Conservation (phyloP, 2,329 filamentous ascomycete species). For the Cladosporium sp. region DNA sequence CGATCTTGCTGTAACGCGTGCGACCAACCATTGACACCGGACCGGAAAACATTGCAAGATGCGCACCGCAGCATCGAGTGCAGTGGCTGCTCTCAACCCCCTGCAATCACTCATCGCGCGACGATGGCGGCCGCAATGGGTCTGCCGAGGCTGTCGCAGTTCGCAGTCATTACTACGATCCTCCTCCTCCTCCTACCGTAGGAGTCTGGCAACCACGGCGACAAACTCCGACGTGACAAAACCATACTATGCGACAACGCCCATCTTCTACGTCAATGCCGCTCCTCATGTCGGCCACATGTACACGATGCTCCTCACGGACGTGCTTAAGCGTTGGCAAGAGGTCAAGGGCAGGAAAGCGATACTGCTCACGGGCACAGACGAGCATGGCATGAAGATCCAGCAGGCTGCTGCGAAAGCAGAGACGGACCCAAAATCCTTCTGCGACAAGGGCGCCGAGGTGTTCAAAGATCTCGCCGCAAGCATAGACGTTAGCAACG, state of each 20-base stretch:
- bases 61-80: constrained; percentile 5
- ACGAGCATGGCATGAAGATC: constrained; percentile 97
- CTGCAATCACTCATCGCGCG: constrained; percentile 35
- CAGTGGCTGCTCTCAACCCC: constrained; percentile 29
- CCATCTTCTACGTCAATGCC: constrained; percentile 99
- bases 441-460: constrained; percentile 81
- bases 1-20: neutral
- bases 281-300: constrained; percentile 94
- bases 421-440: constrained; percentile 71
- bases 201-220: constrained; percentile 21
- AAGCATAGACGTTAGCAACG: constrained; percentile 68
- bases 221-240: constrained; percentile 50
- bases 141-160: constrained; percentile 29
- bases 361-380: constrained; percentile 83
- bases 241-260: constrained; percentile 92
- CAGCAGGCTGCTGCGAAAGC: constrained; percentile 78
- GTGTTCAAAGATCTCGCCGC: constrained; percentile 75
- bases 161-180: neutral
- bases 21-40: neutral
- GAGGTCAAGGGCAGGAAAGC: constrained; percentile 69
- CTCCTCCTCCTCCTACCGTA: neutral
- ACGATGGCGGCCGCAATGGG: constrained; percentile 40
- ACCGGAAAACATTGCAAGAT: neutral
- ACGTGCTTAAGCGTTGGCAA: constrained; percentile 92
- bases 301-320: constrained; percentile 87